Evolutionary conservation across 1,139 yeast genomes (phyloP).

Genomic region (Blastobotrys niveus): DNA sequence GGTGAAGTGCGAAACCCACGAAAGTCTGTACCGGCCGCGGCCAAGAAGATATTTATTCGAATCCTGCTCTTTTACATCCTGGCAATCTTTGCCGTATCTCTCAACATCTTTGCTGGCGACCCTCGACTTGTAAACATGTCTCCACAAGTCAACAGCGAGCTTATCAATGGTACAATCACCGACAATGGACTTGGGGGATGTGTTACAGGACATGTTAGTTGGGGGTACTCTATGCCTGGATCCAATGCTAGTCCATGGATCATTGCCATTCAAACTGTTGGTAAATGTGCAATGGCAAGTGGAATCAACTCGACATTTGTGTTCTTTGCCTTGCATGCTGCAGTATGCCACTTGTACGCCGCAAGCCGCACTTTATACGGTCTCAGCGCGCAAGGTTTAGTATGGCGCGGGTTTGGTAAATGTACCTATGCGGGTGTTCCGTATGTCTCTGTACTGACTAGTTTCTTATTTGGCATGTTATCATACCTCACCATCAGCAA

Average conservation of each 20-base stretch:
- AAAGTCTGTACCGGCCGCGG: slow-evolving; percentile 70
- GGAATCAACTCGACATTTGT: slow-evolving; percentile 63
- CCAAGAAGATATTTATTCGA: slow-evolving; percentile 68
- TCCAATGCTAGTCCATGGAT: slow-evolving; percentile 50
- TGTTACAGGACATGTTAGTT: slow-evolving; percentile 19
- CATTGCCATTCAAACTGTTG: slow-evolving; percentile 67
- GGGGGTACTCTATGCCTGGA: slow-evolving; percentile 26
- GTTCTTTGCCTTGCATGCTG: slow-evolving; percentile 71
- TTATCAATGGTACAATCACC: slow-evolving; percentile 4
- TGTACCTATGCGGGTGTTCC: slow-evolving; percentile 71
- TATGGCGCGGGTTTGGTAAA: slow-evolving; percentile 53
- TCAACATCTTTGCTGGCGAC: slow-evolving; percentile 71
- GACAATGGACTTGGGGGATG: slow-evolving; percentile 17
- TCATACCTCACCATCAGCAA: slow-evolving; percentile 56
- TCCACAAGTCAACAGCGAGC: neutral
- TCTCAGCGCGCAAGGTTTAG: slow-evolving; percentile 62
- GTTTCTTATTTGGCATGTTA: slow-evolving; percentile 56
- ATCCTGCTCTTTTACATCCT: slow-evolving; percentile 61
- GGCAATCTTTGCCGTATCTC: slow-evolving; percentile 64
- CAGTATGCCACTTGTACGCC: slow-evolving; percentile 70
- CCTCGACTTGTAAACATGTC: slow-evolving; percentile 43
- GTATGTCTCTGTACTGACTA: slow-evolving; percentile 56
- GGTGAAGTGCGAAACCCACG: slow-evolving; percentile 83
- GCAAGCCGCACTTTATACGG: slow-evolving; percentile 75
- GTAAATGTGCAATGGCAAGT: slow-evolving; percentile 56